phyloP scores from a whole-genome alignment of 805 yeast species.

The Starmerella roubikii region DNA sequence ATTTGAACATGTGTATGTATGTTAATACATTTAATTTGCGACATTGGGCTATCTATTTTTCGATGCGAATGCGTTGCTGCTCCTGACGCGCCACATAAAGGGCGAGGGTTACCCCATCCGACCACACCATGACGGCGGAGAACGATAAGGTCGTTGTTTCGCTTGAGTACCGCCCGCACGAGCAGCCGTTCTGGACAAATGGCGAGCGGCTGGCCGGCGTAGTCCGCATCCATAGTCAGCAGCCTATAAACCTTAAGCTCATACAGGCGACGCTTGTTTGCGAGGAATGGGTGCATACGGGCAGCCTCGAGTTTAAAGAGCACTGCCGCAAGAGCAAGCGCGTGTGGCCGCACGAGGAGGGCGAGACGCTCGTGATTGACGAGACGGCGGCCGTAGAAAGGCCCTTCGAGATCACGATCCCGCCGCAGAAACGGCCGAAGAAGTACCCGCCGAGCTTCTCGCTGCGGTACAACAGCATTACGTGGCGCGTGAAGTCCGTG shows the following conservation, averaged over 20 bases:
- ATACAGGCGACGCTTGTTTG: conserved; percentile 5
- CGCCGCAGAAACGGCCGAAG: background rate
- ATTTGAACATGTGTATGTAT: too few species aligned
- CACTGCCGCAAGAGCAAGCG: conserved; percentile 4
- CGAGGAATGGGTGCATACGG: conserved; percentile 14
- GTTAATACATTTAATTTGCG: too few species aligned
- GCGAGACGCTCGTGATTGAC: background rate
- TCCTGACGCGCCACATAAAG: too few species aligned
- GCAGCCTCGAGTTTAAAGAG: conserved; percentile 10
- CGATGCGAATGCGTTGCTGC: too few species aligned
- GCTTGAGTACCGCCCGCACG: background rate
- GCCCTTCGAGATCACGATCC: conserved; percentile 4
- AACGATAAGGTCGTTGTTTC: too few species aligned
- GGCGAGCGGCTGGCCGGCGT: conserved; percentile 4
- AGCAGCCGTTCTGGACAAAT: conserved; percentile 3
- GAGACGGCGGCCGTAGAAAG: background rate
- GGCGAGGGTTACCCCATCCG: too few species aligned
- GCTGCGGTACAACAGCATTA: conserved; percentile 4
- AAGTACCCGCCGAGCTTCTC: conserved; percentile 11
- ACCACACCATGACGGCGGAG: too few species aligned
- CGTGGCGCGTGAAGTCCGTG: conserved; percentile 7
- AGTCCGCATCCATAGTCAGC: background rate
- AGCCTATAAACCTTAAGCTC: background rate
- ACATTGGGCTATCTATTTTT: too few species aligned
- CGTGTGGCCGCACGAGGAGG: background rate